These are phyloP conservation scores for Clausena lansium DNA, from an alignment of 345 rosid species.

Conservation along the genomic window DNA sequence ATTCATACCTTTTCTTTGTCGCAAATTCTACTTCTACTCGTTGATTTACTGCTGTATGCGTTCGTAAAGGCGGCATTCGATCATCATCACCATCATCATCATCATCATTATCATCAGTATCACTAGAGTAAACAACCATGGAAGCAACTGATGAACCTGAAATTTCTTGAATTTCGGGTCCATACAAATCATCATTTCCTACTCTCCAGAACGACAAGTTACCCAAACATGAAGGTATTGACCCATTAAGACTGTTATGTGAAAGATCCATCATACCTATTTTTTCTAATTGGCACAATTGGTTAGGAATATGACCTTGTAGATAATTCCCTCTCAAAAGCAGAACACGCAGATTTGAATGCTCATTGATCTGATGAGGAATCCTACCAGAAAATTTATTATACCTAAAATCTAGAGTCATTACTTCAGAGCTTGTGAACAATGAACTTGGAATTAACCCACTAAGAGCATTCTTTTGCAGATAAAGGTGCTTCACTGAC, in stretches of 20 bases:
- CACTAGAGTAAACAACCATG: too few species aligned
- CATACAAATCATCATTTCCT: background rate
- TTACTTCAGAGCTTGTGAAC: background rate
- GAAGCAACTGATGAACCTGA: background rate
- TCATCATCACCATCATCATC: too few species aligned
- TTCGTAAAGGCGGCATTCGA: too few species aligned
- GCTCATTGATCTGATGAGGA: background rate
- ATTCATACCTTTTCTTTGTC: background rate
- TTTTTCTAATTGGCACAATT: background rate
- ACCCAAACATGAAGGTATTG: background rate
- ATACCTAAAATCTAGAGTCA: background rate
- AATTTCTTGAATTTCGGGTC: too few species aligned
- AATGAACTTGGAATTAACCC: too few species aligned
- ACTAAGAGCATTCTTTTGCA: background rate
- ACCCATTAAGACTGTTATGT: background rate
- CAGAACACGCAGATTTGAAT: background rate
- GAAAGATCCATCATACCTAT: background rate
- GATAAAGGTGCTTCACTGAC: background rate
- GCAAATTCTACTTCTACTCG: background rate
- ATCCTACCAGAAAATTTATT: background rate
- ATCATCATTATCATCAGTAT: too few species aligned
- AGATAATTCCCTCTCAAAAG: background rate
- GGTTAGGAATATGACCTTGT: background rate
- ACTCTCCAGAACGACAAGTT: background rate
- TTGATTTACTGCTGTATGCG: accelerated